Evolutionary conservation across 192 early-diverging fungal genomes (phyloP).

Genomic region (Backusella circina): DNA sequence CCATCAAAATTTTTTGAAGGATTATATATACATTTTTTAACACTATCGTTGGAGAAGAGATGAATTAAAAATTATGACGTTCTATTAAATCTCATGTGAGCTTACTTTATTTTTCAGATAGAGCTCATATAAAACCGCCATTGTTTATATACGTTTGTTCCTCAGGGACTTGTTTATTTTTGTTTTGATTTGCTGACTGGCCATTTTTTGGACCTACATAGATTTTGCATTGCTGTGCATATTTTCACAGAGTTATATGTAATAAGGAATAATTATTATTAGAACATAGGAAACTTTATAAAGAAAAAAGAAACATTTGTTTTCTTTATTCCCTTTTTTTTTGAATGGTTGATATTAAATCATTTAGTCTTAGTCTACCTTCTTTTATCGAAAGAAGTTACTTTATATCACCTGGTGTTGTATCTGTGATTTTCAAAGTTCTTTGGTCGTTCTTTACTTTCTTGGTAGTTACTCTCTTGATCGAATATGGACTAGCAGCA

Average conservation of each 20-base stretch:
- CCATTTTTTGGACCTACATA: neutral
- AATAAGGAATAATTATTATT: neutral
- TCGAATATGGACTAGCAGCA: neutral
- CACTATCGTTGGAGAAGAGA: neutral
- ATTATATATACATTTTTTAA: neutral
- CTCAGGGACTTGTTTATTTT: neutral
- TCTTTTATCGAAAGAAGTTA: neutral
- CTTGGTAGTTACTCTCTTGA: neutral
- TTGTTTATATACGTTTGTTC: neutral
- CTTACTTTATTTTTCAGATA: neutral
- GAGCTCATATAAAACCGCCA: too few relatives aligned
- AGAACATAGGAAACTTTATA: neutral
- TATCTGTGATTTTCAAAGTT: neutral
- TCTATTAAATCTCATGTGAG: neutral
- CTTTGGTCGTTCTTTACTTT: neutral
- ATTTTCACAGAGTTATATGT: neutral
- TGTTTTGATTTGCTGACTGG: neutral
- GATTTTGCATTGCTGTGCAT: neutral
- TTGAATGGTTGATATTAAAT: neutral
- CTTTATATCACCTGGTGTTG: neutral
- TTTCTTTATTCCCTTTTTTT: neutral
- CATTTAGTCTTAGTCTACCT: neutral
- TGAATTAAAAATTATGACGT: neutral
- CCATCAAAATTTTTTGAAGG: neutral
- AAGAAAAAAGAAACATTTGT: neutral